A percentile compares a stretch with the other conserved stretches of the same genome.
Evolutionary conservation across 2,329 filamentous ascomycete genomes (phyloP).

Genomic region (Claviceps paspali): DNA sequence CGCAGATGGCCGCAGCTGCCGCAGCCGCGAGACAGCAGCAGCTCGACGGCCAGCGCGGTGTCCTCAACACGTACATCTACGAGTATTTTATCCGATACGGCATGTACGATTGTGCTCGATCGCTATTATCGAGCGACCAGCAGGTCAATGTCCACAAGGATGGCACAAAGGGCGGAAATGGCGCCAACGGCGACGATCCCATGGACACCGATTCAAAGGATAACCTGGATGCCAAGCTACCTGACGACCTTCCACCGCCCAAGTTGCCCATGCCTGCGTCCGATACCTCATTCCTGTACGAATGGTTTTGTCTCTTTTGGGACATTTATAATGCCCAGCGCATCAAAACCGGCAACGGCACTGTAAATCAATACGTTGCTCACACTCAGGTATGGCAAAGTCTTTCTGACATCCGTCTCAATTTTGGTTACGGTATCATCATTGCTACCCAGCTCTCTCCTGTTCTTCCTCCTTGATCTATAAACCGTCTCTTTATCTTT

Average conservation of each 20-base stretch:
- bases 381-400: constrained; percentile 65
- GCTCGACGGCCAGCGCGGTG: constrained; percentile 33
- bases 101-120: constrained; percentile 71
- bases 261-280: constrained; percentile 48
- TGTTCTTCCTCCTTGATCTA: neutral
- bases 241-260: constrained; percentile 65
- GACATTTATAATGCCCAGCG: constrained; percentile 82
- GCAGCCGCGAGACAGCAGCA: constrained; percentile 23
- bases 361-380: constrained; percentile 60
- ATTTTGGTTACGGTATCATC: neutral
- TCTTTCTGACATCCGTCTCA: constrained; percentile 25
- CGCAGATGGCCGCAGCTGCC: constrained; percentile 18
- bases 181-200: constrained; percentile 55
- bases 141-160: constrained; percentile 53
- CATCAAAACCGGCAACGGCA: constrained; percentile 45
- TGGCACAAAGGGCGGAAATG: constrained; percentile 54
- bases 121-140: constrained; percentile 51
- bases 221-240: constrained; percentile 56
- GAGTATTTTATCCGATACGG: constrained; percentile 79
- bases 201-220: constrained; percentile 80
- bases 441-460: neutral
- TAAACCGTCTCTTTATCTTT: neutral
- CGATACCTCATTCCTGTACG: constrained; percentile 76
- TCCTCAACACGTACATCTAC: constrained; percentile 79
- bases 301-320: constrained; percentile 98